A percentile compares a stretch with the other conserved stretches of the same genome.
phyloP scores from a whole-genome alignment of 2,329 filamentous ascomycete species.

The Dothidotthia symphoricarpi region DNA sequence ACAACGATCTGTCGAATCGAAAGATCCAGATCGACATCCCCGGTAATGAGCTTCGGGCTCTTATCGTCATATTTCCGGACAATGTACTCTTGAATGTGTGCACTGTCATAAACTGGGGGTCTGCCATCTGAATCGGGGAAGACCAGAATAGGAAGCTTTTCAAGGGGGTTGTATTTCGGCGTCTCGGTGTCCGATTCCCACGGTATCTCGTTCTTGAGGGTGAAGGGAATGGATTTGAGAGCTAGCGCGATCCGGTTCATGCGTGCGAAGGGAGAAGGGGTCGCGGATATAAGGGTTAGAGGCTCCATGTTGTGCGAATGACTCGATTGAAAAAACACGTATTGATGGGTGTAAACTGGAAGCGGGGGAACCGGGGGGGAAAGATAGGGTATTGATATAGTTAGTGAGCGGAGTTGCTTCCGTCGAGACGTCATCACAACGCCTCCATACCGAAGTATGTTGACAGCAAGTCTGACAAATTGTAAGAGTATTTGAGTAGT shows the following conservation, averaged over 20 bases:
- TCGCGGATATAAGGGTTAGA: conserved; percentile 29
- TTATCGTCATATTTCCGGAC: conserved; percentile 14
- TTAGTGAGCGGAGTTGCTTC: too few species aligned
- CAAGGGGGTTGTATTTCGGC: conserved; percentile 42
- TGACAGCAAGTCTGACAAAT: too few species aligned
- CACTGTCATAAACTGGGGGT: conserved; percentile 15
- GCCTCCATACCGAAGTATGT: too few species aligned
- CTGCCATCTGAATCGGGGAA: conserved; percentile 13
- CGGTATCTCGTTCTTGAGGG: conserved; percentile 44
- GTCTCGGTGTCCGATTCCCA: conserved; percentile 44
- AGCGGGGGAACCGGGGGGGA: too few species aligned
- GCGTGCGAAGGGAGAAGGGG: conserved; percentile 43
- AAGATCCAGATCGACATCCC: conserved; percentile 9
- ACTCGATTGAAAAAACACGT: too few species aligned
- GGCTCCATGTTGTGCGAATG: not conserved
- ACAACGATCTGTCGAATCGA: conserved; percentile 15
- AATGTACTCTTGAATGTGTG: conserved; percentile 19
- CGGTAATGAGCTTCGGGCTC: conserved; percentile 9
- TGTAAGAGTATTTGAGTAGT: too few species aligned
- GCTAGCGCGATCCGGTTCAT: conserved; percentile 44
- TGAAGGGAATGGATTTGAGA: conserved; percentile 44
- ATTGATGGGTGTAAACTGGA: too few species aligned
- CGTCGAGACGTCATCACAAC: too few species aligned
- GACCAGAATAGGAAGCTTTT: conserved; percentile 43
- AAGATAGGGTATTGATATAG: too few species aligned